Evolutionary conservation across 2,329 filamentous ascomycete genomes (phyloP).

Genomic region (Ascochyta rabiei): DNA sequence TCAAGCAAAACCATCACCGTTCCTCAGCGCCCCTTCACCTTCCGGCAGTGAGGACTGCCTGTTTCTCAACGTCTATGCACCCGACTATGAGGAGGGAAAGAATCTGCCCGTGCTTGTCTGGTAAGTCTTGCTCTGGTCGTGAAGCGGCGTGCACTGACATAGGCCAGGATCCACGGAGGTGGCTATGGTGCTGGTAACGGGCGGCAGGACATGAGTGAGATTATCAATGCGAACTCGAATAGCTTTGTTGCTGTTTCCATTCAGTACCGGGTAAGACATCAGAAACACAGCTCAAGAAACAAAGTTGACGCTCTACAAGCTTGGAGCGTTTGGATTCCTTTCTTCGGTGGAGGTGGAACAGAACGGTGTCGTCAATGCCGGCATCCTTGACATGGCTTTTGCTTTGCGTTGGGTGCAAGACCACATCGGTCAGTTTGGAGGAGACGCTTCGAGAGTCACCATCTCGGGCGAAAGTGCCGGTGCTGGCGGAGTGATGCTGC

Average conservation of each 20-base stretch:
- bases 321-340: slow-evolving; percentile 54
- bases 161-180: slow-evolving; percentile 31
- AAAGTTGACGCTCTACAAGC: slow-evolving; percentile 24
- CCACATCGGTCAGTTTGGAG: slow-evolving; percentile 47
- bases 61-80: slow-evolving; percentile 47
- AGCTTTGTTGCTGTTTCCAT: slow-evolving; percentile 57
- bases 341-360: slow-evolving; percentile 45
- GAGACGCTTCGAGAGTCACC: slow-evolving; percentile 35
- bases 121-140: background rate
- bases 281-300: background rate
- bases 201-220: slow-evolving; percentile 44
- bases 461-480: slow-evolving; percentile 49
- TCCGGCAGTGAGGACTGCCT: slow-evolving; percentile 45
- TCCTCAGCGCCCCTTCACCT: background rate
- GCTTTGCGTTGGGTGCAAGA: slow-evolving; percentile 59
- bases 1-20: slow-evolving; percentile 18
- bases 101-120: slow-evolving; percentile 45
- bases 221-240: slow-evolving; percentile 57
- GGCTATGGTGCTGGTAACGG: slow-evolving; percentile 50
- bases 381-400: slow-evolving; percentile 55
- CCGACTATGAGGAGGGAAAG: slow-evolving; percentile 20
- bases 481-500: slow-evolving; percentile 48
- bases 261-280: slow-evolving; percentile 53
- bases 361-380: slow-evolving; percentile 48
- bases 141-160: background rate